Conservation (phyloP, 176 grass and related monocot species). For the Cenchrus americanus region DNA sequence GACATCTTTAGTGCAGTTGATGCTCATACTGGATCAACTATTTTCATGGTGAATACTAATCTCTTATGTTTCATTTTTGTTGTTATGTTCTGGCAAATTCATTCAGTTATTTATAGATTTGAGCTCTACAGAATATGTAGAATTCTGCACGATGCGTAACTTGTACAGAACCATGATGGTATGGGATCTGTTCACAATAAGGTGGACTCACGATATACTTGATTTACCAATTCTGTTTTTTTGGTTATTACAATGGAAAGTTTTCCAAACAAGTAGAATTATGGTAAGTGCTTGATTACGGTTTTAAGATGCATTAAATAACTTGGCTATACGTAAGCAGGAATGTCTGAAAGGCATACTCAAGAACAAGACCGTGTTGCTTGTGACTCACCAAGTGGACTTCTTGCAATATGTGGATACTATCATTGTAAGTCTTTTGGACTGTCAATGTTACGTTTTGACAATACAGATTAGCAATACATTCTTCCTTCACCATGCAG, state of each 20-base stretch:
- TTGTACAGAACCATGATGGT: not conserved
- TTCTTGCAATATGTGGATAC: slow-evolving; percentile 69
- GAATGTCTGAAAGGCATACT: slow-evolving; percentile 71
- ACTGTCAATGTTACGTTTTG: not conserved
- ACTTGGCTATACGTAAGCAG: slow-evolving; percentile 33
- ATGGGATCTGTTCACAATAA: not conserved
- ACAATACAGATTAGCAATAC: not conserved
- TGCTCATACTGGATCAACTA: slow-evolving; percentile 79
- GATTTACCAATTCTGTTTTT: not conserved
- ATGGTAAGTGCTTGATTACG: not conserved
- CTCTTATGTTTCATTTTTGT: not conserved
- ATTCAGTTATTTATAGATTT: not conserved
- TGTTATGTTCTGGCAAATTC: not conserved
- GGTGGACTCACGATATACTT: not conserved
- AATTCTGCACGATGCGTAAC: not conserved
- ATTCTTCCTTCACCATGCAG: slow-evolving; percentile 9
- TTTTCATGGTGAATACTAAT: slow-evolving; percentile 56
- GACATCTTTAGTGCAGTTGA: slow-evolving; percentile 82
- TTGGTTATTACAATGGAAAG: not conserved
- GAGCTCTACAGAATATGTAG: not conserved
- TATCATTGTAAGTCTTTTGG: slow-evolving; percentile 54
- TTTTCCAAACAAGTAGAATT: slow-evolving; percentile 9
- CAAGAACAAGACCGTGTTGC: slow-evolving; percentile 68
- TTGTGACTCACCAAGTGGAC: slow-evolving; percentile 86
- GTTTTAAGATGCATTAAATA: slow-evolving; percentile 7